Conservation (phyloP, 2,329 filamentous ascomycete genomes). For the Scedosporium apiospermum region DNA sequence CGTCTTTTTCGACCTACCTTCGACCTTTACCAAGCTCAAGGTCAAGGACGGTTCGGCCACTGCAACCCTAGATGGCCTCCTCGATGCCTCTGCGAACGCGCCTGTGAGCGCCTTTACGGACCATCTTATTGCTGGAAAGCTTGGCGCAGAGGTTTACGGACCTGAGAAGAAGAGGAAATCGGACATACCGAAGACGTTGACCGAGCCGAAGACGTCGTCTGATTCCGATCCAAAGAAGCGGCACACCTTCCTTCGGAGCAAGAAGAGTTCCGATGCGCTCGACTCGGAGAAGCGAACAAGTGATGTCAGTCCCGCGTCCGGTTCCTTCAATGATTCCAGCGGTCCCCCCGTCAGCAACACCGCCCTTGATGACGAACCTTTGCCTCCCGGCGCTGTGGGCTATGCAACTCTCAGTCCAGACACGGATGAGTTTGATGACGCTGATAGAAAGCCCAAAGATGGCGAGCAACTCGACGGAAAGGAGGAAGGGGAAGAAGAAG, state of each 20-base stretch:
- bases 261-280: not conserved
- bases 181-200: conserved; percentile 16
- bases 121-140: conserved; percentile 69
- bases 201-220: conserved; percentile 12
- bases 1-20: conserved; percentile 73
- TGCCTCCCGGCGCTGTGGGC: conserved; percentile 12
- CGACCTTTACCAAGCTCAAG: conserved; percentile 41
- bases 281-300: not conserved
- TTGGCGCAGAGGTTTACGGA: conserved; percentile 69
- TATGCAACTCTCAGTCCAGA: conserved; percentile 9
- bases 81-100: conserved; percentile 79
- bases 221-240: conserved; percentile 32
- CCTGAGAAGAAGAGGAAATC: conserved; percentile 41
- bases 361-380: conserved; percentile 4
- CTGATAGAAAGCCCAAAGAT: conserved; percentile 10
- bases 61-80: conserved; percentile 79
- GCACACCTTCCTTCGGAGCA: conserved; percentile 6
- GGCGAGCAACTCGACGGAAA: conserved; percentile 21
- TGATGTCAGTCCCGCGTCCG: conserved; percentile 1
- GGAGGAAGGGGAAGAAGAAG: conserved; percentile 34
- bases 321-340: not conserved
- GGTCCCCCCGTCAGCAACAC: not conserved
- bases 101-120: conserved; percentile 89
- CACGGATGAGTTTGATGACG: conserved; percentile 3
- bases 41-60: conserved; percentile 74